Percentiles rank a stretch among this genome's conserved stretches.
Conservation (phyloP, 352 stramenopile species). For the Globisporangium alternatum region DNA sequence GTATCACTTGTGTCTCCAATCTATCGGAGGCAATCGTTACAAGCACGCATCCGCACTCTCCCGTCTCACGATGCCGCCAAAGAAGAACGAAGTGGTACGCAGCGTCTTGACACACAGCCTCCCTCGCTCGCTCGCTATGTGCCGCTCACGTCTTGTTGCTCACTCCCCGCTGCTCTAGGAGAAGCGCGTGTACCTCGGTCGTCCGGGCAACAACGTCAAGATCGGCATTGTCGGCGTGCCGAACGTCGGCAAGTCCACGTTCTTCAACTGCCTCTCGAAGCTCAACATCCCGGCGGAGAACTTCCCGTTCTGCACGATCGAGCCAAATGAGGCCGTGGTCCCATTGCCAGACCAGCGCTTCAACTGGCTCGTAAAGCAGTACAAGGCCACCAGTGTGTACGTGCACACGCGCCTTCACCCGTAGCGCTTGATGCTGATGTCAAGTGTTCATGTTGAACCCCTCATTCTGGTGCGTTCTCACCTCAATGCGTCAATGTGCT, state of each 20-base stretch:
- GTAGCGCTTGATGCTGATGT: neutral
- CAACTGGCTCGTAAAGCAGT: conserved; percentile 97
- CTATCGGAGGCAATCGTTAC: no score
- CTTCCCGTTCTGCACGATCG: conserved; percentile 98
- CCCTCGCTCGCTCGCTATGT: neutral
- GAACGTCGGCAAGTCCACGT: conserved; percentile 99
- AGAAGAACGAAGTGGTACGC: conserved; percentile 83
- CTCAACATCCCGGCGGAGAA: conserved; percentile 91
- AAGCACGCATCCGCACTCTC: neutral
- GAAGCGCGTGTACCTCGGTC: conserved; percentile 75
- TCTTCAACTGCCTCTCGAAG: conserved; percentile 99
- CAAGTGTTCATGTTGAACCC: neutral
- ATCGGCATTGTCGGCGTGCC: conserved; percentile 99
- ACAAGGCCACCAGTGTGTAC: conserved; percentile 91
- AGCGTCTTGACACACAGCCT: neutral
- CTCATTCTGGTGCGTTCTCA: neutral
- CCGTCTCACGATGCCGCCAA: conserved; percentile 54
- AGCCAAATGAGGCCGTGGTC: conserved; percentile 97
- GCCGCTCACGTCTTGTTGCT: neutral
- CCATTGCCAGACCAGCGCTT: conserved; percentile 98
- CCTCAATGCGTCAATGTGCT: neutral
- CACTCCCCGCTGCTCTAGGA: conserved; percentile 17
- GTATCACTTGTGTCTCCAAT: no score
- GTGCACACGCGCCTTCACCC: conserved; percentile 6
- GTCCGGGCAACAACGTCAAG: conserved; percentile 94